Percentiles rank a stretch among this genome's conserved stretches.
These are phyloP conservation scores for Pyrenula massariospora DNA, from an alignment of 495 filamentous ascomycete species.

Conservation along the genomic window DNA sequence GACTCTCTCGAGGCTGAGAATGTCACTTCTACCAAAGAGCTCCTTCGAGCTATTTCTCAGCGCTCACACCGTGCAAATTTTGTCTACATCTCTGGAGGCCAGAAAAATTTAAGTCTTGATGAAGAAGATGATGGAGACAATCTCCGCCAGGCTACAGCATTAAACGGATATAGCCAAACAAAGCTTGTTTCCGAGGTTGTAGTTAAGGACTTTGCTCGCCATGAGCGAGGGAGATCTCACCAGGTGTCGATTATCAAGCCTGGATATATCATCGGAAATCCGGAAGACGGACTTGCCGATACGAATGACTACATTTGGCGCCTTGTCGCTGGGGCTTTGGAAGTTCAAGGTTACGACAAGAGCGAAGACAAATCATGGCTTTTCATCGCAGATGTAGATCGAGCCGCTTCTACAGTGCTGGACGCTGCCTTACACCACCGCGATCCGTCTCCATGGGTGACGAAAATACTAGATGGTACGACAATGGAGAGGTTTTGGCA, in stretches of 20 bases:
- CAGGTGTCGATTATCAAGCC: constrained; percentile 19
- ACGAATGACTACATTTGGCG: constrained; percentile 25
- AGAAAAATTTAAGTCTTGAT: constrained; percentile 6
- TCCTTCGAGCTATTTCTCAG: constrained; percentile 11
- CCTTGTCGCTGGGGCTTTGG: constrained; percentile 13
- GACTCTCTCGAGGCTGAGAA: constrained; percentile 23
- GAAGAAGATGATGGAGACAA: constrained; percentile 5
- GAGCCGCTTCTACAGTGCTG: constrained; percentile 11
- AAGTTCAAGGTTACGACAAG: constrained; percentile 11
- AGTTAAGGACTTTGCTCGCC: constrained; percentile 11
- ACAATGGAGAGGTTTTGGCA: constrained; percentile 13
- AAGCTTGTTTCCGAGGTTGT: constrained; percentile 20
- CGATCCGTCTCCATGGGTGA: constrained; percentile 2
- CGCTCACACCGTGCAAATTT: constrained; percentile 6
- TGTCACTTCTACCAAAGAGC: constrained; percentile 25
- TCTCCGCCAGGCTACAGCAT: constrained; percentile 1
- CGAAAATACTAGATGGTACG: constrained; percentile 14
- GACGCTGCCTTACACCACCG: constrained; percentile 3
- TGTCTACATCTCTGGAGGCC: constrained; percentile 19
- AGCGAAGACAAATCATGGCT: constrained; percentile 12
- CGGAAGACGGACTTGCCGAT: constrained; percentile 15
- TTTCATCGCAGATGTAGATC: constrained; percentile 12
- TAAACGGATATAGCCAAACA: constrained; percentile 18
- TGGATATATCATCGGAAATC: constrained; percentile 19
- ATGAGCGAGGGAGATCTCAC: background rate